Percentiles rank a stretch among this genome's conserved stretches.
phyloP scores from a whole-genome alignment of 2,329 filamentous ascomycete genomes.

The Paecilomyces niveus region DNA sequence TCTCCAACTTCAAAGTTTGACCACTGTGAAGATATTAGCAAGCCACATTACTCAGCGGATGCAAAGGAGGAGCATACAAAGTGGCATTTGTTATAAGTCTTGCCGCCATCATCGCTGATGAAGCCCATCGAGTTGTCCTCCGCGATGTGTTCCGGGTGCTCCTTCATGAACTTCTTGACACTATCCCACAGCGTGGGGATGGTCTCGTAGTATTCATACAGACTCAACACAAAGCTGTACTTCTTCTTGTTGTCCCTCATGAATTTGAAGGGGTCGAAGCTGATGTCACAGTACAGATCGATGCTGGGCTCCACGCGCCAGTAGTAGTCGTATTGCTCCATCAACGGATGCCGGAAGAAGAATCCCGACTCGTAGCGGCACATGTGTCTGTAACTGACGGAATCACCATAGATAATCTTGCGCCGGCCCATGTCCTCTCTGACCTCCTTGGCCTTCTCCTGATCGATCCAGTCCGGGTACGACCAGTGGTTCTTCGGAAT shows the following conservation, averaged over 20 bases:
- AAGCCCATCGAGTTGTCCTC: constrained; percentile 83
- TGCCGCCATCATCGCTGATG: constrained; percentile 82
- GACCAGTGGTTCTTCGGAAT: constrained; percentile 95
- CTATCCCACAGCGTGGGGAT: constrained; percentile 95
- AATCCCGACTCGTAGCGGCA: constrained; percentile 98
- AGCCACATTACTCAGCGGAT: neutral
- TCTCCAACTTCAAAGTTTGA: constrained; percentile 98
- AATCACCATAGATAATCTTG: constrained; percentile 98
- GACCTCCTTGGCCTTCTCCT: constrained; percentile 83
- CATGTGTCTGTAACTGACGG: constrained; percentile 97
- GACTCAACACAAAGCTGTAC: constrained; percentile 91
- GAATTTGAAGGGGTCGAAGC: constrained; percentile 92
- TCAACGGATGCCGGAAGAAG: constrained; percentile 91
- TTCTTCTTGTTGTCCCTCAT: constrained; percentile 97
- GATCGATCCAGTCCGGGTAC: constrained; percentile 91
- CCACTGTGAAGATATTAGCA: constrained; percentile 55
- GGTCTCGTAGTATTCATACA: constrained; percentile 95
- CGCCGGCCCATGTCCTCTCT: constrained; percentile 88
- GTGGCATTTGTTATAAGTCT: constrained; percentile 94
- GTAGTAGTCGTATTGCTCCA: constrained; percentile 98
- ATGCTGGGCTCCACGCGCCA: constrained; percentile 98
- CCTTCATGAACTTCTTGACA: constrained; percentile 86
- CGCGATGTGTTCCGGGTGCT: constrained; percentile 80
- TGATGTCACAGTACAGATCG: constrained; percentile 90
- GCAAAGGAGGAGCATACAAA: constrained; percentile 57